These are phyloP conservation scores for Rhodotorula sp. DNA, from an alignment of 1,284 basidiomycete genomes.

Conservation along the genomic window DNA sequence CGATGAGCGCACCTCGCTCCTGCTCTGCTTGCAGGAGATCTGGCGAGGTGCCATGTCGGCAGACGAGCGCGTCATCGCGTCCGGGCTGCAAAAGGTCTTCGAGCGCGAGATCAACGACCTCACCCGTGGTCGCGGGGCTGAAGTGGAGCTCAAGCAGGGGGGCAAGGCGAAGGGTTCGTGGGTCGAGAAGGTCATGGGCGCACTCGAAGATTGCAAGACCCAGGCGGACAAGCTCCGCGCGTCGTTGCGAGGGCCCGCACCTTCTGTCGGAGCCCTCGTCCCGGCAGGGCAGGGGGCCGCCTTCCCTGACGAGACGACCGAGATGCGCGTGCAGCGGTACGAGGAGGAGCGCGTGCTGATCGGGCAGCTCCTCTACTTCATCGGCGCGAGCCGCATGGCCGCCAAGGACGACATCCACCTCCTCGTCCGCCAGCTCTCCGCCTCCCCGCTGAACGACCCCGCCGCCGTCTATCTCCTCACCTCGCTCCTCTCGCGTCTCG, in stretches of 20 bases:
- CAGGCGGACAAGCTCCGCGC: slow-evolving; percentile 51
- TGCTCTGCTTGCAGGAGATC: slow-evolving; percentile 64
- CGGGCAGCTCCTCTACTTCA: slow-evolving; percentile 62
- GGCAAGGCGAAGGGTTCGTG: slow-evolving; percentile 52
- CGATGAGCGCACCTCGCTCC: slow-evolving; percentile 64
- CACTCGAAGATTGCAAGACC: slow-evolving; percentile 63
- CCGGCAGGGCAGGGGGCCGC: slow-evolving; percentile 33
- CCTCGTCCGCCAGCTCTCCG: slow-evolving; percentile 53
- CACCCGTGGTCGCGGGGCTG: slow-evolving; percentile 38
- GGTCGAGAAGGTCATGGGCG: slow-evolving; percentile 62
- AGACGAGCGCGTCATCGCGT: slow-evolving; percentile 43
- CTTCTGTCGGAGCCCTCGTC: slow-evolving; percentile 54
- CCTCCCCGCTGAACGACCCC: slow-evolving; percentile 62
- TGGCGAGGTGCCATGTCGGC: slow-evolving; percentile 47
- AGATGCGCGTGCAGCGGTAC: slow-evolving; percentile 67
- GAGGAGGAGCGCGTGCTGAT: slow-evolving; percentile 70
- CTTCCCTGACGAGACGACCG: slow-evolving; percentile 67
- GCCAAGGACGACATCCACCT: slow-evolving; percentile 61
- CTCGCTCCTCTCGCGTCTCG: slow-evolving; percentile 66
- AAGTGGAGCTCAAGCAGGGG: slow-evolving; percentile 40
- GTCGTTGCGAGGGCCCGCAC: slow-evolving; percentile 56
- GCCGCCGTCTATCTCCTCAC: slow-evolving; percentile 72
- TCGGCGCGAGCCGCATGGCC: slow-evolving; percentile 66
- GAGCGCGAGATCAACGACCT: slow-evolving; percentile 42
- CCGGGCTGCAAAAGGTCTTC: slow-evolving; percentile 39